Base-by-base conservation (phyloP, 345 rosid species). In the Chamaenerion angustifolium region DNA sequence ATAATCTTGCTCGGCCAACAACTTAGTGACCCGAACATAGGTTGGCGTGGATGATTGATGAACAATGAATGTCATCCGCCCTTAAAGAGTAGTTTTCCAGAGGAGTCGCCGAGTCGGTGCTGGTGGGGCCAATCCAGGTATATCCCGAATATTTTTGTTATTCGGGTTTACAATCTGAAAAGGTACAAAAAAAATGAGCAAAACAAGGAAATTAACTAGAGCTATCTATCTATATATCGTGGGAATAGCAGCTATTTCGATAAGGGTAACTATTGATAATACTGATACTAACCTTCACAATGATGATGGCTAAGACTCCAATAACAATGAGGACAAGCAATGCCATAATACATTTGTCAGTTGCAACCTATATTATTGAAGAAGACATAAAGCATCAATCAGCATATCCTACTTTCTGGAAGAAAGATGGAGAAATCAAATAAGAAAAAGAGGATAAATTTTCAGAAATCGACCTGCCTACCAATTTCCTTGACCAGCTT, bases 91-190 rank as follows among this genome's bases (percentile, higher is more conserved):
- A 31, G 61, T 59, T 64, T 53, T 56, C 92, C 83, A 86, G 60
- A 90, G 96, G 56, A 90, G 71, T 61, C 75, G 81, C 43, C 98
- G 76, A 52, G 58, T 55, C 75, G 69, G 76, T 11, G 82, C 95
- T 46, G 98, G 98, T 42, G 98, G 96, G 10, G 95, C 96, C 66
- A 92, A 47, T 40, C 96, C 98, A 1, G 98, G 95, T 60, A 92
- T 80, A 64, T 69, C 84, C 7, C 78, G 82, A 62, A 87, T 82
- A 69, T 84, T 90, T 63, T 84, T 87, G 82, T 87, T 87, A 58
- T 71, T 74, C 15, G 98, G 98, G 72, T 82, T 67, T 71, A 84
- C 93, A 48, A 92, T 64, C 98, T 92, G 81, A 45, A 56, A 51
- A 21, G 15, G 31, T 16, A 48, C 17, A 47, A 48, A 18, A 49